Base-by-base conservation (phyloP, 106 monocot species). In the Dendrobium catenatum region DNA sequence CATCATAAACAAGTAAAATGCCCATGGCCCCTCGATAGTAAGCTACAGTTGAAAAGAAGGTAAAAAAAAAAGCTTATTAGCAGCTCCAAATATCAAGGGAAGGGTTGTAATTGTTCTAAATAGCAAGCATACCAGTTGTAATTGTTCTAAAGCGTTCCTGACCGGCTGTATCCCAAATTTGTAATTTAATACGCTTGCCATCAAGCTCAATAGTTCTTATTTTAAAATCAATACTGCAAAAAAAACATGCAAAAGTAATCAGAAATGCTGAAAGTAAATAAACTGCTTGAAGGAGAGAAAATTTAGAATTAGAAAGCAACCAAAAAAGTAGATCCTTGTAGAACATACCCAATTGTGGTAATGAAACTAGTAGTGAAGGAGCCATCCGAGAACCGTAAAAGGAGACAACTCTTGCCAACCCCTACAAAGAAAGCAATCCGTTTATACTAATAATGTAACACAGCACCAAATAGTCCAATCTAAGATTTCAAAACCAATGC, bases 21-120 rank as follows among this genome's bases (percentile, higher is more conserved):
- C 96, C 96, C 96, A 97, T 94, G 44, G 96, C 96, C 10, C 96
- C 96, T 46, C 96, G 88, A 79, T 97, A 97, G 75, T 97, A 97
- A 64, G 96, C 96, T 97, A 61, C 74, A 79, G 56, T 54, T 48
- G 7, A 83, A 44, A 54, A 55, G 59, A 54, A 42, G n/a, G 19
- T 20, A 73, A 55, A 7, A 29, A 55, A 7, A 29, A 18, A 59
- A 41, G 1, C 0, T 22, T 41, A 76, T 16, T 42, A 44, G 59
- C 37, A 15, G 55, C 18, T 58, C 22, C 33, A 76, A 76, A 48
- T 44, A 6, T 47, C 20, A 76, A 47, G 24, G 3, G 48, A 48
- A 48, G 20, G 46, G 46, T 46, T 6, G 44, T 6, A 31, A 31
- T 31, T 31, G 31, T 31, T 31, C 31, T 13, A 76, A 49, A 13